Evolutionary conservation across 106 monocot species (phyloP).

Genomic region (Dioscorea alata): DNA sequence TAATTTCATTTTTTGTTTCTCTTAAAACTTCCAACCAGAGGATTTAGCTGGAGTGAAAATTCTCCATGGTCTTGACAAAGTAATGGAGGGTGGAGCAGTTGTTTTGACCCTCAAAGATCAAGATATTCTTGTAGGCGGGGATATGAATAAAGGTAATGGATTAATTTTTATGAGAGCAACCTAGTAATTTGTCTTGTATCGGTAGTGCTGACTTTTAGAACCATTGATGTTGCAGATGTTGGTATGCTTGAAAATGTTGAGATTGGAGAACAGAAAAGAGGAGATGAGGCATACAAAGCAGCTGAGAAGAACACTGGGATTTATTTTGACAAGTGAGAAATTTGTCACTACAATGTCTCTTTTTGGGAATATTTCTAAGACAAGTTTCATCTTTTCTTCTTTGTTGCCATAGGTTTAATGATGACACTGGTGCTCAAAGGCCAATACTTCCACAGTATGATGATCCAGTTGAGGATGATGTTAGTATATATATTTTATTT

Average conservation of each 20-base stretch:
- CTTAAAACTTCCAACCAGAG: slow-evolving; percentile 30
- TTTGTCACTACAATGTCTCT: not conserved
- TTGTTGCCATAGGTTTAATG: slow-evolving; percentile 48
- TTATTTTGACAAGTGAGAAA: slow-evolving; percentile 74
- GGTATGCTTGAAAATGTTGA: slow-evolving; percentile 99
- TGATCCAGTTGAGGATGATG: slow-evolving; percentile 75
- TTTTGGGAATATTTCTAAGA: not conserved
- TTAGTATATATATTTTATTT: slow-evolving; percentile 6
- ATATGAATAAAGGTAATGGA: slow-evolving; percentile 80
- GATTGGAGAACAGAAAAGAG: slow-evolving; percentile 90
- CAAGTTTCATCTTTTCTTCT: slow-evolving; percentile 6
- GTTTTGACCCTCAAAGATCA: slow-evolving; percentile 96
- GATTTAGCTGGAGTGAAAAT: slow-evolving; percentile 87
- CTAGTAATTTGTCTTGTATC: too few relatives aligned
- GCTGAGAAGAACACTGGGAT: slow-evolving; percentile 66
- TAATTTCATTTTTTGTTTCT: not conserved
- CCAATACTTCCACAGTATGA: slow-evolving; percentile 90
- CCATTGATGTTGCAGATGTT: slow-evolving; percentile 30
- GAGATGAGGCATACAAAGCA: slow-evolving; percentile 79
- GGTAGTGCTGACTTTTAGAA: not conserved
- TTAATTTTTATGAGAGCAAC: not conserved
- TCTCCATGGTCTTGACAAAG: slow-evolving; percentile 96
- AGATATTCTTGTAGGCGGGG: slow-evolving; percentile 74
- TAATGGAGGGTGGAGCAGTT: slow-evolving; percentile 91
- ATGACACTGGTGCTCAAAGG: slow-evolving; percentile 43